A percentile compares a stretch with the other conserved stretches of the same genome.
phyloP scores from a whole-genome alignment of 768 basidiomycete genomes.

The Infundibulicybe gibba region DNA sequence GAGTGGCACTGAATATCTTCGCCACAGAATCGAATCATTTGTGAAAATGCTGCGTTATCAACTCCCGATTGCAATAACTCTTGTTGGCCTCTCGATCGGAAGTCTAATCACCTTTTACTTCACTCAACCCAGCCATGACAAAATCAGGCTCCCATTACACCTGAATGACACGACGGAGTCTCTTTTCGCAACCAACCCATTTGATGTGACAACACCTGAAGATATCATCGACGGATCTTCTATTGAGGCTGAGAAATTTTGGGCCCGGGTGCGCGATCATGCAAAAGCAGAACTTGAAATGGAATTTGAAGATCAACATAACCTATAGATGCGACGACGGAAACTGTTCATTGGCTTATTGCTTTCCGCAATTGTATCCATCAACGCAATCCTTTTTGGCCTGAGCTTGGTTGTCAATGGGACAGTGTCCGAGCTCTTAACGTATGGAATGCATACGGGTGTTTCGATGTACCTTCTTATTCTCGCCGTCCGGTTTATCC shows the following conservation, averaged over 20 bases:
- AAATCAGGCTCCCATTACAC: constrained; percentile 45
- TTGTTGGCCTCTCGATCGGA: constrained; percentile 37
- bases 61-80: constrained; percentile 45
- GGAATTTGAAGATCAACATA: background rate
- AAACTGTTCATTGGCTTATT: constrained; percentile 50
- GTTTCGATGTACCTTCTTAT: constrained; percentile 61
- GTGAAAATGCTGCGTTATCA: constrained; percentile 56
- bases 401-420: constrained; percentile 37
- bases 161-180: constrained; percentile 16
- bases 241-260: constrained; percentile 57
- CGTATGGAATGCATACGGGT: constrained; percentile 39
- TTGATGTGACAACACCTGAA: constrained; percentile 64
- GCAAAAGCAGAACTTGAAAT: background rate
- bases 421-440: constrained; percentile 26
- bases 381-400: constrained; percentile 54
- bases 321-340: constrained; percentile 49
- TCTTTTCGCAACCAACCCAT: constrained; percentile 46
- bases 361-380: constrained; percentile 39
- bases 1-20: too few species aligned
- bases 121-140: constrained; percentile 38
- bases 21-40: too few species aligned
- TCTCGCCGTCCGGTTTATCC: constrained; percentile 49
- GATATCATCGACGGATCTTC: constrained; percentile 68
- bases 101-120: constrained; percentile 44
- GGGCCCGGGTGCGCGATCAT: constrained; percentile 41